Percentiles rank a stretch among this genome's conserved stretches.
Evolutionary conservation across 305 asterid species (phyloP).

Genomic region (Fraxinus sp.): DNA sequence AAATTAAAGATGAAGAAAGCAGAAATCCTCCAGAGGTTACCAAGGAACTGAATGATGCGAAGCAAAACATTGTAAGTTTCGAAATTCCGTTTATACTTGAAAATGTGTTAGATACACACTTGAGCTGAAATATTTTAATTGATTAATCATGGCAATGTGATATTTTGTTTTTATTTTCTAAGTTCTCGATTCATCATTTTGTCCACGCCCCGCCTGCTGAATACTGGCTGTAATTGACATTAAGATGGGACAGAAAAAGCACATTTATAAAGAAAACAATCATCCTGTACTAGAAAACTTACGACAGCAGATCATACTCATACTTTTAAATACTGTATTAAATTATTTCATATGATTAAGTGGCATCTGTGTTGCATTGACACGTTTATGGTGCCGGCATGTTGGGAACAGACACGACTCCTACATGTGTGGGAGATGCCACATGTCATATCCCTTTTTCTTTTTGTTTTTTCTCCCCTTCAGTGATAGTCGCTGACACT

Average conservation of each 20-base stretch:
- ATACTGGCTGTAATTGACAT: neutral
- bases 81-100: slow-evolving; percentile 7
- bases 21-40: slow-evolving; percentile 73
- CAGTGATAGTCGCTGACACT: neutral
- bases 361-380: neutral
- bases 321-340: neutral
- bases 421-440: neutral
- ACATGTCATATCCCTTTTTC: neutral
- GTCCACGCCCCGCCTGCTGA: neutral
- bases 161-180: neutral
- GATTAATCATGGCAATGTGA: neutral
- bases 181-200: neutral
- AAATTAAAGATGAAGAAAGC: slow-evolving; percentile 88
- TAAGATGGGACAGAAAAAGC: neutral
- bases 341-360: neutral
- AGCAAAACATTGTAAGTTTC: slow-evolving; percentile 76
- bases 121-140: slow-evolving; percentile 3
- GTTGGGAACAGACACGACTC: neutral
- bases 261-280: neutral
- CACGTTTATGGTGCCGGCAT: neutral
- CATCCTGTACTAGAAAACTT: neutral
- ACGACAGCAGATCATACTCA: neutral
- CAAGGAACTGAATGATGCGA: slow-evolving; percentile 92
- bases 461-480: neutral
- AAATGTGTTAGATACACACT: slow-evolving; percentile 4